Evolutionary conservation across 2,329 filamentous ascomycete species (phyloP).

Genomic region (Fusarium poae): DNA sequence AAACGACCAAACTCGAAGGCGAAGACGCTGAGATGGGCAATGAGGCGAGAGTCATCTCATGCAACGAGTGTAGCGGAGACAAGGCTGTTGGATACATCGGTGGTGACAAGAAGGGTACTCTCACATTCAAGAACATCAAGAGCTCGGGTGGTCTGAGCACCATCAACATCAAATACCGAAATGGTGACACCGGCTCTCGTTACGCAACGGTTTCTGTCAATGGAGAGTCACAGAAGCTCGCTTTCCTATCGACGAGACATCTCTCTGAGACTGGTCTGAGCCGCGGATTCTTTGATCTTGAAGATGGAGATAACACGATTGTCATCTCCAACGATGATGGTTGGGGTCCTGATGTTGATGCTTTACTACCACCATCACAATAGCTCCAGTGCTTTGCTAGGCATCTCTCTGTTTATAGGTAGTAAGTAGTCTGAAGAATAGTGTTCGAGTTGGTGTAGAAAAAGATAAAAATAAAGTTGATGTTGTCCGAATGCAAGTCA

Average conservation of each 20-base stretch:
- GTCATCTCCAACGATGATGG: conserved; percentile 59
- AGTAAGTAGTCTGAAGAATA: neutral
- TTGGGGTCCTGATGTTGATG: conserved; percentile 58
- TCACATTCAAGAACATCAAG: conserved; percentile 62
- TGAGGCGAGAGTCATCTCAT: conserved; percentile 61
- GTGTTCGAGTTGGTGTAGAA: neutral
- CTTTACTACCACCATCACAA: conserved; percentile 64
- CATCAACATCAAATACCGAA: conserved; percentile 67
- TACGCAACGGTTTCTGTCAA: conserved; percentile 70
- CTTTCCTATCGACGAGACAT: conserved; percentile 64
- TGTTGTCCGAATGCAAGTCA: rapidly evolving
- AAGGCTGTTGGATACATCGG: conserved; percentile 68
- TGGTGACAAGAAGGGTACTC: conserved; percentile 59
- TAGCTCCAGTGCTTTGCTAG: neutral
- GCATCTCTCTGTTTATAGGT: too few species aligned
- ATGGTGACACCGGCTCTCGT: conserved; percentile 66
- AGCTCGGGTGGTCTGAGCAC: conserved; percentile 63
- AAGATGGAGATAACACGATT: conserved; percentile 63
- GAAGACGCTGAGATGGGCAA: conserved; percentile 61
- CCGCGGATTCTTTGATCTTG: conserved; percentile 62
- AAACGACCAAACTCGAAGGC: conserved; percentile 64
- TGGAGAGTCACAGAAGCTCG: conserved; percentile 62
- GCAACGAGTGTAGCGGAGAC: conserved; percentile 64
- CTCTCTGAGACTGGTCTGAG: conserved; percentile 59
- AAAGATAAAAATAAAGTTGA: neutral